Conservation (phyloP, 1,284 basidiomycete genomes). For the Sutorius eximius region DNA sequence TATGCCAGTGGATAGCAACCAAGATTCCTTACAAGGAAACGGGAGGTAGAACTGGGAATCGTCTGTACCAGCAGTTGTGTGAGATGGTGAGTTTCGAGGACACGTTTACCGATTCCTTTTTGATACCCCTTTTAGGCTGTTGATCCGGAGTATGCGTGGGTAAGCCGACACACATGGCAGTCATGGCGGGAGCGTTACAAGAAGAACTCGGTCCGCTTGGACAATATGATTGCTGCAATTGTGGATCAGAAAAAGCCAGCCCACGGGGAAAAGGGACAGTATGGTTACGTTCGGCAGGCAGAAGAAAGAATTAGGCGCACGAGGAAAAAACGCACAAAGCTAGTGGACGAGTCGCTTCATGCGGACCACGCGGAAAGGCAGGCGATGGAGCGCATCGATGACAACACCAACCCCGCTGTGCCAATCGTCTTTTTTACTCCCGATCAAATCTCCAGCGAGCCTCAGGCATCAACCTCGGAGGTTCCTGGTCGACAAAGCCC, state of each 20-base stretch:
- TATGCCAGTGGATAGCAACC: constrained; percentile 73
- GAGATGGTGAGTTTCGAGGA: constrained; percentile 41
- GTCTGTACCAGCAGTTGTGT: constrained; percentile 66
- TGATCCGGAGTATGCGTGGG: constrained; percentile 74
- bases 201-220: constrained; percentile 69
- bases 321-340: constrained; percentile 49
- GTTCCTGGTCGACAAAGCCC: constrained; percentile 35
- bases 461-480: constrained; percentile 17
- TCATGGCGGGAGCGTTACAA: constrained; percentile 85
- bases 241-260: constrained; percentile 65
- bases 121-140: constrained; percentile 36
- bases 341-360: constrained; percentile 27
- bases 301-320: constrained; percentile 62
- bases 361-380: constrained; percentile 26
- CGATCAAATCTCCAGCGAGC: constrained; percentile 18
- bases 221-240: constrained; percentile 58
- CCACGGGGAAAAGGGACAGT: constrained; percentile 72
- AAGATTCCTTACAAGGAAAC: constrained; percentile 79
- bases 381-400: constrained; percentile 25
- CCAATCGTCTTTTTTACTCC: constrained; percentile 30
- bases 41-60: constrained; percentile 75
- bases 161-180: constrained; percentile 80
- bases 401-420: constrained; percentile 7
- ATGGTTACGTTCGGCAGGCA: constrained; percentile 69
- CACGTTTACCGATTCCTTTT: neutral